These are phyloP conservation scores for Pseudozyma sp. DNA, from an alignment of 1,284 basidiomycete genomes.

Conservation along the genomic window DNA sequence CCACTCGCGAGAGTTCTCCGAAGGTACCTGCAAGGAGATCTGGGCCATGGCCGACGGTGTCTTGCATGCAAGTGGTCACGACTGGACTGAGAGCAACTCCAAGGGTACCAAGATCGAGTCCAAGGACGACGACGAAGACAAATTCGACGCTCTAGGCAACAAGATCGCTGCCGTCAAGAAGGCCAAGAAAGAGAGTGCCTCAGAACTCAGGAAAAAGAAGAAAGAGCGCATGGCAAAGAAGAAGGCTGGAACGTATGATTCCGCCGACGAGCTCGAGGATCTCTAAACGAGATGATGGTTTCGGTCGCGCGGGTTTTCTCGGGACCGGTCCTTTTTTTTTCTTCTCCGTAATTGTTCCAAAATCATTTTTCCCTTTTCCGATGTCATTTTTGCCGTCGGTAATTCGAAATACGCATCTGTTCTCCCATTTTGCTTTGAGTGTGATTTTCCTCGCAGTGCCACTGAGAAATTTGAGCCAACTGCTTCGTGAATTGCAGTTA, in stretches of 20 bases:
- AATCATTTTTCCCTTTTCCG: too few species aligned
- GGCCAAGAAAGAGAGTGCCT: conserved; percentile 45
- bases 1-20: conserved; percentile 66
- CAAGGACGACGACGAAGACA: conserved; percentile 63
- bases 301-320: too few species aligned
- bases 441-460: too few species aligned
- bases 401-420: too few species aligned
- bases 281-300: conserved; percentile 19
- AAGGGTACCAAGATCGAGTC: conserved; percentile 63
- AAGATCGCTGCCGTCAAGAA: conserved; percentile 64
- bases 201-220: conserved; percentile 51
- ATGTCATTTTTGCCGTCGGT: too few species aligned
- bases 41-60: conserved; percentile 66
- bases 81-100: conserved; percentile 85
- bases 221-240: conserved; percentile 55
- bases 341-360: too few species aligned
- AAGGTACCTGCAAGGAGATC: conserved; percentile 66
- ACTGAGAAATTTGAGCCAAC: too few species aligned
- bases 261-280: conserved; percentile 55
- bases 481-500: too few species aligned
- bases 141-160: conserved; percentile 64
- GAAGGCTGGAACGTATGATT: conserved; percentile 58
- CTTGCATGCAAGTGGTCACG: conserved; percentile 75
- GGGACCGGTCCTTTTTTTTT: too few species aligned
- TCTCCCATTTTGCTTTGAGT: too few species aligned